Evolutionary conservation across 306 rosid genomes (phyloP).

Genomic region (Vigna trinervia): DNA sequence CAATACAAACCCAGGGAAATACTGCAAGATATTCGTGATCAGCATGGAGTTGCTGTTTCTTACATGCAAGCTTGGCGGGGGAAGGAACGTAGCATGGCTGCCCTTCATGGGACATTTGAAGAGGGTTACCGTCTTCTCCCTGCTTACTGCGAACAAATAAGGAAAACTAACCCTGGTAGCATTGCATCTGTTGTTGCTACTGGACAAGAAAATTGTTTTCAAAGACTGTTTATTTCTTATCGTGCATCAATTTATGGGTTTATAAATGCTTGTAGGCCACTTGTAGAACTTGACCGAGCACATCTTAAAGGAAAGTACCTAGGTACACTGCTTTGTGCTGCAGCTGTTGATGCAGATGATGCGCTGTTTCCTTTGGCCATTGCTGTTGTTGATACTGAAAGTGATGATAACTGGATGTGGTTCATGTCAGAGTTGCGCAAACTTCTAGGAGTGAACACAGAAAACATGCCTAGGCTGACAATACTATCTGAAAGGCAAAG

Average conservation of each 20-base stretch:
- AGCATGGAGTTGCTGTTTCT: slow-evolving; percentile 98
- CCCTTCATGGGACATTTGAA: slow-evolving; percentile 99
- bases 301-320: slow-evolving; percentile 92
- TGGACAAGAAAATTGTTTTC: slow-evolving; percentile 94
- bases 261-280: slow-evolving; percentile 97
- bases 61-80: slow-evolving; percentile 99
- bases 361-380: slow-evolving; percentile 88
- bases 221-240: slow-evolving; percentile 80
- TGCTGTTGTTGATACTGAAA: slow-evolving; percentile 88
- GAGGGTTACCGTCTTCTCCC: slow-evolving; percentile 96
- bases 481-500: slow-evolving; percentile 90
- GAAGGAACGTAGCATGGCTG: slow-evolving; percentile 99
- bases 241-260: slow-evolving; percentile 96
- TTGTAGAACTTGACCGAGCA: slow-evolving; percentile 91
- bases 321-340: slow-evolving; percentile 87
- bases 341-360: slow-evolving; percentile 94
- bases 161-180: slow-evolving; percentile 94
- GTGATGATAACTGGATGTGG: slow-evolving; percentile 99
- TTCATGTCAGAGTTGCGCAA: slow-evolving; percentile 96
- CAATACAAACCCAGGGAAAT: slow-evolving; percentile 96
- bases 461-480: slow-evolving; percentile 94
- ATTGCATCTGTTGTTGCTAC: slow-evolving; percentile 90
- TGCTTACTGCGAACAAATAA: slow-evolving; percentile 88
- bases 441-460: slow-evolving; percentile 96
- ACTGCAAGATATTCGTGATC: slow-evolving; percentile 91